These are phyloP conservation scores for Andrographis paniculata DNA, from an alignment of 305 asterid species.

Conservation along the genomic window DNA sequence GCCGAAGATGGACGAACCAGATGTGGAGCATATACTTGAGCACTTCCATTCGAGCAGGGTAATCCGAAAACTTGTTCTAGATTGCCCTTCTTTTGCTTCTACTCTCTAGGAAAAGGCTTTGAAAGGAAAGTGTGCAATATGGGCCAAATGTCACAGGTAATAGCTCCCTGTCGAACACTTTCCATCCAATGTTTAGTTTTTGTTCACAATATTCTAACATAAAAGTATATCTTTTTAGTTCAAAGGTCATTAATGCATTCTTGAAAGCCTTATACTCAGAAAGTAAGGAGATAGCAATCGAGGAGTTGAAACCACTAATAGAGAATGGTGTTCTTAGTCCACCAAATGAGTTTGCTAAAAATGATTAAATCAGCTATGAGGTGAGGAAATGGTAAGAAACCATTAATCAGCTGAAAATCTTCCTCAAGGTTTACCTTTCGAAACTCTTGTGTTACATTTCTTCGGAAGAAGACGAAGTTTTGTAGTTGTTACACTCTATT, in stretches of 20 bases:
- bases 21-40: constrained; percentile 64
- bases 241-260: constrained; percentile 56
- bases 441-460: too few species aligned
- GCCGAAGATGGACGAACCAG: constrained; percentile 49
- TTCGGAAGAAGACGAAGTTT: not conserved
- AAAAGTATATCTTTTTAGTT: constrained; percentile 30
- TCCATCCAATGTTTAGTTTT: constrained; percentile 5
- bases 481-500: constrained; percentile 13
- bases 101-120: constrained; percentile 75
- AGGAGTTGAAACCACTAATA: constrained; percentile 66
- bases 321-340: constrained; percentile 45
- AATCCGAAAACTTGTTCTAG: constrained; percentile 66
- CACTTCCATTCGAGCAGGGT: constrained; percentile 79
- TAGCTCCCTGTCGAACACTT: too few species aligned
- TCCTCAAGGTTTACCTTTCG: too few species aligned
- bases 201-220: constrained; percentile 1
- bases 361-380: too few species aligned
- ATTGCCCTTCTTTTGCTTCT: constrained; percentile 72
- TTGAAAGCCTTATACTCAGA: constrained; percentile 48
- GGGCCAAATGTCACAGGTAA: constrained; percentile 92
- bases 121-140: constrained; percentile 55
- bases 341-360: constrained; percentile 22
- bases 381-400: too few species aligned
- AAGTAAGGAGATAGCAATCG: constrained; percentile 40
- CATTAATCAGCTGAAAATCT: too few species aligned